Evolutionary conservation across 1,284 basidiomycete species (phyloP), one percentile per base, ranked within the genome.

Genomic region (Malassezia furfur): DNA sequence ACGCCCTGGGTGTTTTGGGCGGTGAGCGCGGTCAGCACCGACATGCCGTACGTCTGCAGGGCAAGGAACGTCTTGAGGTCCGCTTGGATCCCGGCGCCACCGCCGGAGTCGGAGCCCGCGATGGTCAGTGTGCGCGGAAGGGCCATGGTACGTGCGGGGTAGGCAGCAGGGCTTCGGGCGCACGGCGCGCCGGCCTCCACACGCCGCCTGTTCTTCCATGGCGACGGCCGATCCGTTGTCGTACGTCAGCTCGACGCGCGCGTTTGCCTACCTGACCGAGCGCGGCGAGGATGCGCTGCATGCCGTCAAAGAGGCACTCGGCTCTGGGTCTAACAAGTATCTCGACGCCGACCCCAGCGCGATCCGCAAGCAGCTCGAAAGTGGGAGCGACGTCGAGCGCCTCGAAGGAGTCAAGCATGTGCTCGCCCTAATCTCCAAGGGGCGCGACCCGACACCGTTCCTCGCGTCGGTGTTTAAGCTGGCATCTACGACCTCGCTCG

Each of bases 1-100:
- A 96, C 90, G 5, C 89, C 90, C 0, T 76, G 79, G 0, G 91
- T 94, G 74, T 94, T 94, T 73, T 96, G 91, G 0, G 91, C 87
- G 0, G 88, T 91, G 44, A 96, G 75, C 0, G 89, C 90, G 0
- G 91, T 94, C 51, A 93, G 78, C 4, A 84, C 88, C 54, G 84
- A 87, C n/a, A 86, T 81, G 17, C 88, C 91, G 69, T 91, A 94
- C 65, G 86, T 87, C 31, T 80, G 80, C 28, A 86, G 81, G 0
- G 87, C 84, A 2, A 86, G 83, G 55, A 77, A 69, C 0, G 77
- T 87, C 76, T 88, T 91, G 35, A 96, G 78, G 75, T 96, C 91
- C 15, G 79, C 80, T 66, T 80, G 89, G 44, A 93, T 88, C 0
- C 90, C 90, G 32, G 90, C 90, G 2, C 91, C 91, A 31, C 88